Evolutionary conservation across 495 filamentous ascomycete species (phyloP).

Genomic region (Cairneyella variabilis): DNA sequence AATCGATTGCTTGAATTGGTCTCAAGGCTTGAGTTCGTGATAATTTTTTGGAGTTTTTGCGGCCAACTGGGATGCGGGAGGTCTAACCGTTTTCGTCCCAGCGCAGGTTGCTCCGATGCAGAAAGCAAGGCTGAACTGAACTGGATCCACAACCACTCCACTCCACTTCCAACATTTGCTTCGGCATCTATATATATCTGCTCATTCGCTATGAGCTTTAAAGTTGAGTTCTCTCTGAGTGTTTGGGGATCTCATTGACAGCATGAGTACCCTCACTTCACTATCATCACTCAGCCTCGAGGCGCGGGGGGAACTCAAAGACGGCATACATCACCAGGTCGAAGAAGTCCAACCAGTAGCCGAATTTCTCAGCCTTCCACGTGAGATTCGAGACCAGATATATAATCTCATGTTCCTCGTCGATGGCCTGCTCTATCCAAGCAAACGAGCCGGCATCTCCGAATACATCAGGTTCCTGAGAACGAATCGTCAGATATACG

Average conservation of each 20-base stretch:
- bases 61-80: not conserved
- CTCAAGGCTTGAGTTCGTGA: slow-evolving; percentile 2
- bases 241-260: too few relatives aligned
- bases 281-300: not conserved
- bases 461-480: slow-evolving; percentile 6
- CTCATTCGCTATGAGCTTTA: too few relatives aligned
- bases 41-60: slow-evolving; percentile 13
- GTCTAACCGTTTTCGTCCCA: not conserved
- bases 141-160: too few relatives aligned
- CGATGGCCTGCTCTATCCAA: slow-evolving; percentile 7
- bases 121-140: too few relatives aligned
- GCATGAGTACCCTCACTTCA: too few relatives aligned
- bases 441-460: slow-evolving; percentile 10
- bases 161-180: too few relatives aligned
- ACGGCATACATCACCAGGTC: slow-evolving; percentile 6
- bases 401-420: slow-evolving; percentile 5
- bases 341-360: not conserved
- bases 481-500: slow-evolving; percentile 14
- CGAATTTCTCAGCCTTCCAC: slow-evolving; percentile 7
- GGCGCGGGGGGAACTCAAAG: not conserved
- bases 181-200: too few relatives aligned
- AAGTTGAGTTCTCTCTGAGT: too few relatives aligned
- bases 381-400: slow-evolving; percentile 16
- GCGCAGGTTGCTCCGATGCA: too few relatives aligned
- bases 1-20: too few relatives aligned